A percentile compares a stretch with the other conserved stretches of the same genome.
phyloP scores from a whole-genome alignment of 331 rosid genomes.

The Ulmus americana region DNA sequence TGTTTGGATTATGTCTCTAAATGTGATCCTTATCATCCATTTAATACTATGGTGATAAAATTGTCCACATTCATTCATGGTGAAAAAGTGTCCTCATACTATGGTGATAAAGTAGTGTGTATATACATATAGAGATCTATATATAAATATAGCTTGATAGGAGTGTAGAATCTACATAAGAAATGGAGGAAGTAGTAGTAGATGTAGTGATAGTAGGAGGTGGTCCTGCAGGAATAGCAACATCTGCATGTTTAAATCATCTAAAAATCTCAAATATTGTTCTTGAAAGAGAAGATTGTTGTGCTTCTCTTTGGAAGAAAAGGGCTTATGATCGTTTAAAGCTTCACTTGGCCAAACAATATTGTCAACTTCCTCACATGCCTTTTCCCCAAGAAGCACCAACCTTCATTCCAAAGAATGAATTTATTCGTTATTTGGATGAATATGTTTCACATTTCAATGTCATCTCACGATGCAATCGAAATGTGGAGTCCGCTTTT shows the following conservation, averaged over 20 bases:
- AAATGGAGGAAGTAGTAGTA: slow-evolving; percentile 28
- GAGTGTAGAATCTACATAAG: too few species aligned
- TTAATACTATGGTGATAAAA: too few species aligned
- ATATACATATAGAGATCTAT: too few species aligned
- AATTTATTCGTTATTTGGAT: too few species aligned
- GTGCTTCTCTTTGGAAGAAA: slow-evolving; percentile 56
- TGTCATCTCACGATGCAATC: slow-evolving; percentile 17
- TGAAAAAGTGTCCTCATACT: too few species aligned
- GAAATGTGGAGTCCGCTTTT: slow-evolving; percentile 30
- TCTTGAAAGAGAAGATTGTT: slow-evolving; percentile 50
- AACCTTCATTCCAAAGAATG: too few species aligned
- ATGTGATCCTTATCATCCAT: too few species aligned
- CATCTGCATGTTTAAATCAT: slow-evolving; percentile 50
- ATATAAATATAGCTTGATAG: too few species aligned
- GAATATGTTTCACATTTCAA: slow-evolving; percentile 32
- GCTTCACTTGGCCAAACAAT: slow-evolving; percentile 50
- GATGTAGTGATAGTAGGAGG: slow-evolving; percentile 54
- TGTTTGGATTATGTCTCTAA: too few species aligned
- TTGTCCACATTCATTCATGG: too few species aligned
- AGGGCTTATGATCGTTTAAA: slow-evolving; percentile 53
- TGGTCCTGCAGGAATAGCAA: slow-evolving; percentile 60
- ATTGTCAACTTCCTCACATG: slow-evolving; percentile 17
- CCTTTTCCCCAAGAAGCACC: too few species aligned
- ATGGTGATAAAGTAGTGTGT: too few species aligned
- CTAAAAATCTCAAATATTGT: slow-evolving; percentile 35